Evolutionary conservation across 306 rosid genomes (phyloP).

Genomic region (Lithocarpus polystachyus): DNA sequence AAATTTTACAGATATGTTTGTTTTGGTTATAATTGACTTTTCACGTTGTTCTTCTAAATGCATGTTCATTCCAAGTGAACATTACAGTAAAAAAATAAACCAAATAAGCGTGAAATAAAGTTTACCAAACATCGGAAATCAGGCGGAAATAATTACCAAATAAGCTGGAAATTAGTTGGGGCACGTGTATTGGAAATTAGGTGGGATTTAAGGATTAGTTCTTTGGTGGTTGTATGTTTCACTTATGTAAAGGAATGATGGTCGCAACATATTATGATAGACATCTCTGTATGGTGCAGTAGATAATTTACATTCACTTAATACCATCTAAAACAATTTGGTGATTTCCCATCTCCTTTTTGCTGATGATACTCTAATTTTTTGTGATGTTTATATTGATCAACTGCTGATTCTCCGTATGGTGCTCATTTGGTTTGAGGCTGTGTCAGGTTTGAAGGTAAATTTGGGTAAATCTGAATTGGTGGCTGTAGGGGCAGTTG

Average conservation of each 20-base stretch:
- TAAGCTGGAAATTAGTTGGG: too few species aligned
- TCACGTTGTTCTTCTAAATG: not conserved
- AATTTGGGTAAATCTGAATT: too few species aligned
- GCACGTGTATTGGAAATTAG: not conserved
- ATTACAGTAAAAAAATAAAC: not conserved
- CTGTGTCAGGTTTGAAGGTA: too few species aligned
- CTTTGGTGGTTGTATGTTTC: not conserved
- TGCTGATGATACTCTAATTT: too few species aligned
- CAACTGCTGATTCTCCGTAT: too few species aligned
- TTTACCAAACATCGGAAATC: too few species aligned
- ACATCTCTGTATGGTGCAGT: not conserved
- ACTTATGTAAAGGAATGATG: not conserved
- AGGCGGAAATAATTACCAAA: too few species aligned
- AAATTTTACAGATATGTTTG: not conserved
- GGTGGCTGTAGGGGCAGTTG: too few species aligned
- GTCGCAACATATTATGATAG: not conserved
- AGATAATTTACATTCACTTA: not conserved
- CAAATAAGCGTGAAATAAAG: too few species aligned
- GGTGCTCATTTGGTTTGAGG: too few species aligned
- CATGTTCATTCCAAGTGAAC: not conserved
- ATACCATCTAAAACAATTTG: not conserved
- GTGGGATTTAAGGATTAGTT: not conserved
- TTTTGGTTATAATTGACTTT: not conserved
- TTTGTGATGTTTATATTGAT: too few species aligned
- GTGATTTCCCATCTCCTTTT: too few species aligned